These are phyloP conservation scores for Chenopodium album DNA, from an alignment of 148 eudicot species.

Conservation along the genomic window DNA sequence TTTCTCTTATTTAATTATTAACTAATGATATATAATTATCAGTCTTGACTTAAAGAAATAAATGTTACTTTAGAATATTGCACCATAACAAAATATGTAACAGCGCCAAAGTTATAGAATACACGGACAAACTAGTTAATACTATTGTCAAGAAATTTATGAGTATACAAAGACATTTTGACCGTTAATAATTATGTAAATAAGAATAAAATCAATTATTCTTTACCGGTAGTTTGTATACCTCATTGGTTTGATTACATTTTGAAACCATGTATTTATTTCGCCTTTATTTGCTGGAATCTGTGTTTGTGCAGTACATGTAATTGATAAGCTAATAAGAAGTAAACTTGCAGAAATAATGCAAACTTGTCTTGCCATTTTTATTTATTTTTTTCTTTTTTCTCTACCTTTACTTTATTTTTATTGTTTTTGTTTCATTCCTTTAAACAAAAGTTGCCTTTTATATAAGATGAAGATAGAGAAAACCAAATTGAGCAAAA, in stretches of 20 bases:
- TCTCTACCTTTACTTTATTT: neutral
- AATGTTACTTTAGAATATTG: no score
- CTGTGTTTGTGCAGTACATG: neutral
- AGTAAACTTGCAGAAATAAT: neutral
- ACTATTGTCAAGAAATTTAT: no score
- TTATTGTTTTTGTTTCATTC: no score
- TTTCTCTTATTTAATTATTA: no score
- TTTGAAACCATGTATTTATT: conserved; percentile 43
- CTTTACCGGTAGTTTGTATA: neutral
- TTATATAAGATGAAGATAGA: neutral
- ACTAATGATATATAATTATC: no score
- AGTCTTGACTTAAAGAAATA: no score
- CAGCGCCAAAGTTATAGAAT: no score
- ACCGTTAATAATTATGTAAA: no score
- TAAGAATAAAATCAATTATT: no score
- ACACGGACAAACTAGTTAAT: no score
- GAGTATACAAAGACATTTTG: no score
- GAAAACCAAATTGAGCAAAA: neutral
- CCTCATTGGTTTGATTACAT: conserved; percentile 14
- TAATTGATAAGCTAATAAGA: neutral
- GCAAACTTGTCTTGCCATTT: conserved; percentile 1
- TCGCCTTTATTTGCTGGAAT: conserved; percentile 35
- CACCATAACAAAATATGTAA: no score
- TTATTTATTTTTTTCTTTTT: neutral
- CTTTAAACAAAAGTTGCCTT: neutral